These are phyloP conservation scores for Tuber melanosporum DNA, from an alignment of 495 filamentous ascomycete genomes.

Conservation along the genomic window DNA sequence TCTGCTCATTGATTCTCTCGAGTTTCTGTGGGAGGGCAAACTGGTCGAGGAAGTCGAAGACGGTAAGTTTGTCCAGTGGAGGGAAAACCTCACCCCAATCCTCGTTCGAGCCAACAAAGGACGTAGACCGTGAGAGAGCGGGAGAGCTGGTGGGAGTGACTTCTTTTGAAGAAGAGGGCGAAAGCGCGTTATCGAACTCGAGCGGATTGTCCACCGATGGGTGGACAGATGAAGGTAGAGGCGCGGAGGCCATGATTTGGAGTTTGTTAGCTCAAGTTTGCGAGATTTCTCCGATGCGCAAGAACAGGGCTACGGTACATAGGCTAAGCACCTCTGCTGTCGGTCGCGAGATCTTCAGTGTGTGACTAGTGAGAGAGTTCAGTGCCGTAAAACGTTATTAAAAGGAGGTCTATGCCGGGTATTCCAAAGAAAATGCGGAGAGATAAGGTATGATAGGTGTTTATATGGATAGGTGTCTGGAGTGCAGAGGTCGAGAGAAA, in stretches of 20 bases:
- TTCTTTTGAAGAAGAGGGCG: conserved; percentile 8
- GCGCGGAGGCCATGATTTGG: conserved; percentile 7
- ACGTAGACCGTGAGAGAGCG: conserved; percentile 25
- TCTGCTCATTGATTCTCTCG: conserved; percentile 58
- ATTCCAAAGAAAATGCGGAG: background rate
- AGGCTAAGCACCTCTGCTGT: background rate
- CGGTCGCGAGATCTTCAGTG: background rate
- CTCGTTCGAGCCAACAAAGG: conserved; percentile 47
- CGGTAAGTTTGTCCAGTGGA: conserved; percentile 80
- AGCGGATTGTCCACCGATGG: conserved; percentile 23
- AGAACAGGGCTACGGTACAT: background rate
- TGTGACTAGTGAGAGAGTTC: background rate
- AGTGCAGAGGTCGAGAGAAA: background rate
- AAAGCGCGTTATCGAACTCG: conserved; percentile 26
- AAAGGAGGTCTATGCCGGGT: background rate
- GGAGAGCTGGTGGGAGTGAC: conserved; percentile 24
- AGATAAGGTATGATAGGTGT: background rate
- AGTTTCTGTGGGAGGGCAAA: conserved; percentile 80
- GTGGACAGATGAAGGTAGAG: conserved; percentile 13
- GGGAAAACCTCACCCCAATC: conserved; percentile 79
- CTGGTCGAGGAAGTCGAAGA: conserved; percentile 91
- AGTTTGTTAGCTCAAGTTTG: conserved; percentile 4
- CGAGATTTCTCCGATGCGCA: background rate
- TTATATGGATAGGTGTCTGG: background rate
- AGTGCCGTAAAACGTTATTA: background rate